These are phyloP conservation scores for Neocatenulostroma microsporum DNA, from an alignment of 2,329 filamentous ascomycete species.

Conservation along the genomic window DNA sequence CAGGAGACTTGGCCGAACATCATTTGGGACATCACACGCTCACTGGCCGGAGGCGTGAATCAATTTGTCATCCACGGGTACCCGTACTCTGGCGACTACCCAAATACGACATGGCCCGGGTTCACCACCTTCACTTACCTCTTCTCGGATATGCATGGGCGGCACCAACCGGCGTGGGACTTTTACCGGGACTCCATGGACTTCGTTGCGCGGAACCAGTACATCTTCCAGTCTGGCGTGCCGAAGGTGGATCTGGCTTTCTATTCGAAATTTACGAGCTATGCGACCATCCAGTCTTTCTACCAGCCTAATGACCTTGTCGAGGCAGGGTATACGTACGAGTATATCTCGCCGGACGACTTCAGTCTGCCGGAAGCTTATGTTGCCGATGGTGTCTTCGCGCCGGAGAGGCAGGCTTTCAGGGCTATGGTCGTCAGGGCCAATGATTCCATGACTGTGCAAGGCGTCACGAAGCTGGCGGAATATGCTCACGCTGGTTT, in stretches of 20 bases:
- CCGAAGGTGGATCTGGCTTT: conserved; percentile 38
- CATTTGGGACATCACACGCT: conserved; percentile 31
- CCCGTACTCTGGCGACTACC: conserved; percentile 36
- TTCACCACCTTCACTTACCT: conserved; percentile 38
- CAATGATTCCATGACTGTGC: conserved; percentile 32
- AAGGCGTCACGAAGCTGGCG: conserved; percentile 28
- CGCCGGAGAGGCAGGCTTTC: conserved; percentile 34
- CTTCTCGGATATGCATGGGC: conserved; percentile 36
- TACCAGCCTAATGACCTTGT: conserved; percentile 21
- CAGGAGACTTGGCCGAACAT: conserved; percentile 24
- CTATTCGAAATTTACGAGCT: conserved; percentile 24
- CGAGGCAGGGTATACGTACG: conserved; percentile 29
- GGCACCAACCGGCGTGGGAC: conserved; percentile 37
- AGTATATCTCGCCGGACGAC: conserved; percentile 41
- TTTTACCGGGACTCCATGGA: conserved; percentile 32
- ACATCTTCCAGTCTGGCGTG: conserved; percentile 33
- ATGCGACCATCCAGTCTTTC: no score
- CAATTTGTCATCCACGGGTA: conserved; percentile 40
- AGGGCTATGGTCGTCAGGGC: conserved; percentile 36
- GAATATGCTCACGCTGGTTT: conserved; percentile 33
- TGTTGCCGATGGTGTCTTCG: conserved; percentile 33
- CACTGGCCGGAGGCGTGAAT: conserved; percentile 38
- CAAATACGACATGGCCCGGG: conserved; percentile 44
- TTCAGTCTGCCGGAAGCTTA: conserved; percentile 33
- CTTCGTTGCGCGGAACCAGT: conserved; percentile 34